phyloP scores from a whole-genome alignment of 1,139 yeast species.

The Scheffersomyces lignicola region DNA sequence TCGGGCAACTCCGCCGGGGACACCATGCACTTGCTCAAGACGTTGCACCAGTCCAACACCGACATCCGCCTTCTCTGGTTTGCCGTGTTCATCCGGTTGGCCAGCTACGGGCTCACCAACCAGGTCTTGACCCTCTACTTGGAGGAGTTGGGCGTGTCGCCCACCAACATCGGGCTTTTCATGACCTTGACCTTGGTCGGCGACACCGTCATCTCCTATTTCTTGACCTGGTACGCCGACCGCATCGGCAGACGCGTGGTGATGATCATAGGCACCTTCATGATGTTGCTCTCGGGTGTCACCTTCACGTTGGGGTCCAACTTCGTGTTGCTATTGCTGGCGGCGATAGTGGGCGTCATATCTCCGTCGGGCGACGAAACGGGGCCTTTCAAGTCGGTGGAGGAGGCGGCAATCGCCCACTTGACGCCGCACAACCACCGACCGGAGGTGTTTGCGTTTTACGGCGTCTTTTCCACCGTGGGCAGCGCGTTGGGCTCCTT shows the following conservation, averaged over 20 bases:
- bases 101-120: constrained; percentile 80
- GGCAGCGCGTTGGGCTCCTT: constrained; percentile 81
- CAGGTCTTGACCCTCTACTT: constrained; percentile 76
- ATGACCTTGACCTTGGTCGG: constrained; percentile 84
- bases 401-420: constrained; percentile 84
- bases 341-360: constrained; percentile 62
- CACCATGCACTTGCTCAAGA: constrained; percentile 27
- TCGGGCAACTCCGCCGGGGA: too few relatives aligned
- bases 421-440: constrained; percentile 65
- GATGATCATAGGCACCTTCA: constrained; percentile 60
- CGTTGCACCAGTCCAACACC: constrained; percentile 26
- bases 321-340: constrained; percentile 56
- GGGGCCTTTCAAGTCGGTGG: constrained; percentile 89
- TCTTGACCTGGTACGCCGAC: constrained; percentile 79
- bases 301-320: constrained; percentile 54
- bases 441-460: constrained; percentile 74
- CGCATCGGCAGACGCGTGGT: constrained; percentile 69
- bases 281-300: constrained; percentile 73
- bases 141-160: constrained; percentile 54
- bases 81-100: constrained; percentile 70
- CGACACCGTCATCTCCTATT: constrained; percentile 70
- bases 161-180: constrained; percentile 67
- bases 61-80: constrained; percentile 71
- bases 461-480: constrained; percentile 63
- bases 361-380: constrained; percentile 93